phyloP scores from a whole-genome alignment of 2,329 filamentous ascomycete genomes.

The Neonectria coccinea region DNA sequence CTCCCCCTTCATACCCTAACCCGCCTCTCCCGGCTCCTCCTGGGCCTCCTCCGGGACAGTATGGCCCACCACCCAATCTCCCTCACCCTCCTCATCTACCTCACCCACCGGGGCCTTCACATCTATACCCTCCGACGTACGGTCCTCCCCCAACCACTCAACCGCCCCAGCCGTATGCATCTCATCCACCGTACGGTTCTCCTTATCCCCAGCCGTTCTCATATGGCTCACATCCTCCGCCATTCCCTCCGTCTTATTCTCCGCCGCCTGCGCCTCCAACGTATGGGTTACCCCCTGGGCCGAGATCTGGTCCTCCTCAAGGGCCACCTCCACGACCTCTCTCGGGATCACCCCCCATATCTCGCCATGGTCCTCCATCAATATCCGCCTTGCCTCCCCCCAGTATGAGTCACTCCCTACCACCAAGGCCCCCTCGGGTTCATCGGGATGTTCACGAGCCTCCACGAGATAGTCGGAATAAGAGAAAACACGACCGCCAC shows the following conservation, averaged over 20 bases:
- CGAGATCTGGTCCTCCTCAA: constrained; percentile 32
- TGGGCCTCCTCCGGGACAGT: constrained; percentile 33
- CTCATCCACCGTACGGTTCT: constrained; percentile 24
- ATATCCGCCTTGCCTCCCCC: constrained; percentile 24
- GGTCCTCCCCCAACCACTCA: constrained; percentile 33
- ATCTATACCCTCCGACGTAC: constrained; percentile 41
- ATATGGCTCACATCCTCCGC: constrained; percentile 37
- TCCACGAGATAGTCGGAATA: constrained; percentile 47
- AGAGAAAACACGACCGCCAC: constrained; percentile 49
- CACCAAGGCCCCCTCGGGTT: constrained; percentile 49
- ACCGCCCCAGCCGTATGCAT: constrained; percentile 21
- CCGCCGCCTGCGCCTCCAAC: constrained; percentile 35
- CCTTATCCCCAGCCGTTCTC: constrained; percentile 36
- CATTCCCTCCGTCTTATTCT: constrained; percentile 40
- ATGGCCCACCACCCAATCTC: constrained; percentile 31
- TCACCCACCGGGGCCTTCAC: constrained; percentile 25
- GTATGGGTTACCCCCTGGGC: constrained; percentile 32
- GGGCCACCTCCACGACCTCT: constrained; percentile 27
- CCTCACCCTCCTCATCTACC: constrained; percentile 31
- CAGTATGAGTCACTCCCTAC: constrained; percentile 41
- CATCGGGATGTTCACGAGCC: constrained; percentile 44
- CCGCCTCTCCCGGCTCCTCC: constrained; percentile 40
- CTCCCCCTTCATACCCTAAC: constrained; percentile 38
- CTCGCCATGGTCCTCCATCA: constrained; percentile 34
- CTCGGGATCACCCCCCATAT: constrained; percentile 33